A percentile compares a stretch with the other conserved stretches of the same genome.
Conservation (phyloP, 441 rosid species). For the Euphorbia corollata region DNA sequence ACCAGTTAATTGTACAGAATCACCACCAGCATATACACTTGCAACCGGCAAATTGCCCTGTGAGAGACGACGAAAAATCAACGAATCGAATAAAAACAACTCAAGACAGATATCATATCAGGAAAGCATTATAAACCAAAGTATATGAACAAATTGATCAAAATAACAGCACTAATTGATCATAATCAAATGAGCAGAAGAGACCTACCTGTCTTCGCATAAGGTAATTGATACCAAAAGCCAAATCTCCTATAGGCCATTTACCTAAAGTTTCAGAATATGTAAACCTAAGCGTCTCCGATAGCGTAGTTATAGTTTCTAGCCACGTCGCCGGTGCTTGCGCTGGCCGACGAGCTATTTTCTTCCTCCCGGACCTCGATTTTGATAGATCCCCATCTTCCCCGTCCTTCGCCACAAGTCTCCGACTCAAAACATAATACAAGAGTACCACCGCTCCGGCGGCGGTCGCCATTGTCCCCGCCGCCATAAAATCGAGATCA, state of each 20-base stretch:
- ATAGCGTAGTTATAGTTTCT: slow-evolving; percentile 67
- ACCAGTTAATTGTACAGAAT: slow-evolving; percentile 54
- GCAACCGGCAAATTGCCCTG: slow-evolving; percentile 79
- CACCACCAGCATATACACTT: slow-evolving; percentile 68
- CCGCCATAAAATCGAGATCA: slow-evolving; percentile 42
- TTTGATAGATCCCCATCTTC: slow-evolving; percentile 48
- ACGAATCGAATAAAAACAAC: background rate
- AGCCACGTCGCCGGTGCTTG: slow-evolving; percentile 93
- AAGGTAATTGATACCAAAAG: slow-evolving; percentile 85
- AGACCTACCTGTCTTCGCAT: slow-evolving; percentile 70
- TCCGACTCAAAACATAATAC: slow-evolving; percentile 47
- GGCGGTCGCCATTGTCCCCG: slow-evolving; percentile 80
- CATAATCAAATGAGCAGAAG: background rate
- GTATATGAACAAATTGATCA: background rate
- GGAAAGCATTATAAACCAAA: background rate
- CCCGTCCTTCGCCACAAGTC: slow-evolving; percentile 32
- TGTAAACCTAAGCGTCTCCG: slow-evolving; percentile 82
- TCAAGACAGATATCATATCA: background rate
- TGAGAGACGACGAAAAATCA: background rate
- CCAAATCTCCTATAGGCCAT: slow-evolving; percentile 94
- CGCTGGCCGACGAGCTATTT: slow-evolving; percentile 63
- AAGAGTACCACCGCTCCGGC: slow-evolving; percentile 72
- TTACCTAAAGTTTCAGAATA: slow-evolving; percentile 92
- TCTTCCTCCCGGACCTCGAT: slow-evolving; percentile 61
- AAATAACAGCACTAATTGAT: background rate